Conservation (phyloP, 345 rosid genomes). For the Clausena lansium region DNA sequence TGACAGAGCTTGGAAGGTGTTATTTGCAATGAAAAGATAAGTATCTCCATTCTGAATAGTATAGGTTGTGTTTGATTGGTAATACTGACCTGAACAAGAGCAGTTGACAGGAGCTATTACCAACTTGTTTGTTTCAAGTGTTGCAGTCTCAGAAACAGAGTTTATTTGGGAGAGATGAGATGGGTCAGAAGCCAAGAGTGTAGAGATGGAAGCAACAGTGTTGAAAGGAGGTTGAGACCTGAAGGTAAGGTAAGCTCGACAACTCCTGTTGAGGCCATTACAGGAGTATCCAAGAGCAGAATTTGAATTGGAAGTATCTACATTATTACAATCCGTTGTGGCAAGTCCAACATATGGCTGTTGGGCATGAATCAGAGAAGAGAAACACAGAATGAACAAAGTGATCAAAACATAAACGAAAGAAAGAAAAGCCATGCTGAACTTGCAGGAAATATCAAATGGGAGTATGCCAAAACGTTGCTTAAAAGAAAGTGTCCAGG, state of each 20-base stretch:
- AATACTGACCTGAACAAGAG: constrained; percentile 59
- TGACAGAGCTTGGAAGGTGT: constrained; percentile 64
- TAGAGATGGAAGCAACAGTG: constrained; percentile 51
- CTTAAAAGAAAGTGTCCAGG: not conserved
- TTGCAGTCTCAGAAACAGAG: constrained; percentile 32
- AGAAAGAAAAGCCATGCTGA: constrained; percentile 24
- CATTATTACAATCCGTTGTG: constrained; percentile 40
- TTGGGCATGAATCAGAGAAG: constrained; percentile 45
- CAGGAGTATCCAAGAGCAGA: constrained; percentile 76
- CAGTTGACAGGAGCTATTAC: constrained; percentile 70
- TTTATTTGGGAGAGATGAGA: constrained; percentile 52
- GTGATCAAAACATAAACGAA: constrained; percentile 2
- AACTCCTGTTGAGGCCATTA: constrained; percentile 56
- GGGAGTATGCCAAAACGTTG: not conserved
- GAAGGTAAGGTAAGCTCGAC: constrained; percentile 61
- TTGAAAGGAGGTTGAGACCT: constrained; percentile 53
- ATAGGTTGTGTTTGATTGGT: constrained; percentile 55
- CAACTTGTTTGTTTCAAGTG: constrained; percentile 41
- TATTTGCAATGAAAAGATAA: constrained; percentile 40
- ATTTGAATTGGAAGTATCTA: constrained; percentile 21
- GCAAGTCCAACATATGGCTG: constrained; percentile 60
- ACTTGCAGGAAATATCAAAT: not conserved
- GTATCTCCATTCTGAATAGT: constrained; percentile 28
- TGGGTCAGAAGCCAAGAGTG: constrained; percentile 45
- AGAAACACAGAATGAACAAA: constrained; percentile 25